Percentiles rank a stretch among this genome's conserved stretches.
Evolutionary conservation across 1,139 yeast genomes (phyloP).

Genomic region (Yamadazyma jaroonii): DNA sequence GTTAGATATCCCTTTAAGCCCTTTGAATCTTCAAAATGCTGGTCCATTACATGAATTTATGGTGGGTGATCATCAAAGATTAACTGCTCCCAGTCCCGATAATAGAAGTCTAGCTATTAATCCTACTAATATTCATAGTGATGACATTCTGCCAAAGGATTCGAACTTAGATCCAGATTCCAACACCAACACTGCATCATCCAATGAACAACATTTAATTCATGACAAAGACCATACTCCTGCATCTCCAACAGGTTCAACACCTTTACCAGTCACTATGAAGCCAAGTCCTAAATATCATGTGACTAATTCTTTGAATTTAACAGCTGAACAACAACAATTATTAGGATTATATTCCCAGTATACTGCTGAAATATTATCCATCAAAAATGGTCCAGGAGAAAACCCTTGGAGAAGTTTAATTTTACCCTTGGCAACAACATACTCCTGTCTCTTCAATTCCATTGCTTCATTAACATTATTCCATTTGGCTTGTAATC

Average conservation of each 20-base stretch:
- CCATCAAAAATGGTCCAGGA: constrained; percentile 58
- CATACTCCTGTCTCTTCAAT: constrained; percentile 55
- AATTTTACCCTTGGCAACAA: constrained; percentile 52
- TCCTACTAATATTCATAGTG: constrained; percentile 6
- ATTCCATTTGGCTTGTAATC: constrained; percentile 54
- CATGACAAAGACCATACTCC: background rate
- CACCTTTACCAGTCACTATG: constrained; percentile 6
- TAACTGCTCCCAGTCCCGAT: background rate
- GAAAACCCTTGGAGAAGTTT: constrained; percentile 70
- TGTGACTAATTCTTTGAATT: constrained; percentile 4
- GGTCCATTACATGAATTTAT: constrained; percentile 11
- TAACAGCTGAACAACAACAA: constrained; percentile 30
- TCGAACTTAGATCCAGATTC: background rate
- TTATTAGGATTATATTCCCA: constrained; percentile 33
- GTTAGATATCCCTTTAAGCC: constrained; percentile 30
- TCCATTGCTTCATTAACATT: constrained; percentile 66
- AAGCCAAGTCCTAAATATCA: constrained; percentile 5
- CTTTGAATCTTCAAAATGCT: constrained; percentile 22
- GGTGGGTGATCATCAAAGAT: constrained; percentile 3
- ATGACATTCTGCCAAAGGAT: constrained; percentile 1
- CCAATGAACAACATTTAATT: background rate
- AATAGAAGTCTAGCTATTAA: background rate
- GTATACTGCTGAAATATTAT: constrained; percentile 60
- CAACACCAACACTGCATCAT: background rate
- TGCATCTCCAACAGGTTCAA: constrained; percentile 2